Evolutionary conservation across 2,329 filamentous ascomycete species (phyloP).

Genomic region (Xylariaceae sp.): DNA sequence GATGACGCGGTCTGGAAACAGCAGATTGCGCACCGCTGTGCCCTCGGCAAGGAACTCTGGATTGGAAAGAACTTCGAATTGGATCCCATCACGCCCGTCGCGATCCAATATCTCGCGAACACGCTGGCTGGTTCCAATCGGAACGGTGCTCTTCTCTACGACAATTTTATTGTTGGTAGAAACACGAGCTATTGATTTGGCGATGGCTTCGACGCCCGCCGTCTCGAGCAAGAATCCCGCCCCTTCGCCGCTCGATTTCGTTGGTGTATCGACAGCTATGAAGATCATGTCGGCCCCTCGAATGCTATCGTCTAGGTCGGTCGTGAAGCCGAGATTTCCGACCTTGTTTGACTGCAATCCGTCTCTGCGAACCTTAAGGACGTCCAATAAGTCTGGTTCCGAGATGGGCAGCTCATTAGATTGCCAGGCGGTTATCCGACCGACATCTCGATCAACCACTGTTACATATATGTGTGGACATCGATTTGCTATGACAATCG

Average conservation of each 20-base stretch:
- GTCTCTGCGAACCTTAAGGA: too few species aligned
- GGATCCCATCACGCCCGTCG: conserved; percentile 37
- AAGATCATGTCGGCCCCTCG: too few species aligned
- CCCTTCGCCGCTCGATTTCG: background rate
- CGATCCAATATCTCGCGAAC: conserved; percentile 61
- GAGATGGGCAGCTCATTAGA: too few species aligned
- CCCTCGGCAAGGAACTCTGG: conserved; percentile 76
- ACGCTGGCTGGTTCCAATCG: conserved; percentile 66
- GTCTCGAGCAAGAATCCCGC: background rate
- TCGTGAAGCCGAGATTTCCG: too few species aligned
- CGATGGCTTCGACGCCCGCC: background rate
- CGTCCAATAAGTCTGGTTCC: too few species aligned
- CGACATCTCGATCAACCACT: too few species aligned
- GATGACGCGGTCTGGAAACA: conserved; percentile 67
- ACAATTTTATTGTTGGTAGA: conserved; percentile 29
- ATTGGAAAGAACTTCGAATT: conserved; percentile 73
- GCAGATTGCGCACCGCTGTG: conserved; percentile 66
- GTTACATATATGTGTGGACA: too few species aligned
- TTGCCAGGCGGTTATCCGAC: too few species aligned
- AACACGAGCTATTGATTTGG: background rate
- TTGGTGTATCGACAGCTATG: background rate
- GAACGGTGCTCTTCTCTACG: conserved; percentile 76
- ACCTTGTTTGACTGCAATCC: too few species aligned
- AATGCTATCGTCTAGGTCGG: too few species aligned
- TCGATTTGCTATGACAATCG: too few species aligned